Percentiles rank a stretch among this genome's conserved stretches.
Evolutionary conservation across 176 grass and related monocot species (phyloP).

Genomic region (Rhipidocladum racemiflorum): DNA sequence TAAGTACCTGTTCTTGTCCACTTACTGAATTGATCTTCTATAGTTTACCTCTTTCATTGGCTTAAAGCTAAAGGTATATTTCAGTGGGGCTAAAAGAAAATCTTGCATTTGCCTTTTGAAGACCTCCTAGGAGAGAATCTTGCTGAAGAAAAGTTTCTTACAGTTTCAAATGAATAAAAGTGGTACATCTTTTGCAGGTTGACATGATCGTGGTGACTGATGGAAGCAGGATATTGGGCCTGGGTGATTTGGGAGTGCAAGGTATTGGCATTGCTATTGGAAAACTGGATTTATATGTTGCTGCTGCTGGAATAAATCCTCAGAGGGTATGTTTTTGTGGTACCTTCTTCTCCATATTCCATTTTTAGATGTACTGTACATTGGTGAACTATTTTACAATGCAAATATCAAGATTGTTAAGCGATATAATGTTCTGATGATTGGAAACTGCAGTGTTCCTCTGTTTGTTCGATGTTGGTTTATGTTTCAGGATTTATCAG

Average conservation of each 20-base stretch:
- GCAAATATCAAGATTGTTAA: neutral
- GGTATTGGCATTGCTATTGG: conserved; percentile 96
- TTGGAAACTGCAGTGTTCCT: neutral
- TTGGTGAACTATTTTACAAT: neutral
- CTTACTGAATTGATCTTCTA: neutral
- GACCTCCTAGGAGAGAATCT: conserved; percentile 9
- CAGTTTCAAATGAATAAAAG: conserved; percentile 23
- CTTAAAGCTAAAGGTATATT: conserved; percentile 26
- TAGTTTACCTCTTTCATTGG: neutral
- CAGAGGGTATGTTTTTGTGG: conserved; percentile 64
- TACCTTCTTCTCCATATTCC: neutral
- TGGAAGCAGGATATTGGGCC: conserved; percentile 96
- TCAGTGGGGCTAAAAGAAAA: neutral
- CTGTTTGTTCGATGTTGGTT: neutral
- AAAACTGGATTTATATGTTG: conserved; percentile 95
- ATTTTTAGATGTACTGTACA: conserved; percentile 1
- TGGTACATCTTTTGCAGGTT: conserved; percentile 47
- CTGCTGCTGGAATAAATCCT: conserved; percentile 98
- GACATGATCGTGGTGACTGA: conserved; percentile 99
- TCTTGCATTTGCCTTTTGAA: conserved; percentile 10
- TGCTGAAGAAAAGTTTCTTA: neutral
- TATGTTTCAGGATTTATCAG: neutral
- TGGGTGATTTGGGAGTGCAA: conserved; percentile 97
- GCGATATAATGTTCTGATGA: neutral
- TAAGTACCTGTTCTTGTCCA: conserved; percentile 28